Evolutionary conservation across 164 flowering plant species (phyloP).

Genomic region (Dillenia turbinata): DNA sequence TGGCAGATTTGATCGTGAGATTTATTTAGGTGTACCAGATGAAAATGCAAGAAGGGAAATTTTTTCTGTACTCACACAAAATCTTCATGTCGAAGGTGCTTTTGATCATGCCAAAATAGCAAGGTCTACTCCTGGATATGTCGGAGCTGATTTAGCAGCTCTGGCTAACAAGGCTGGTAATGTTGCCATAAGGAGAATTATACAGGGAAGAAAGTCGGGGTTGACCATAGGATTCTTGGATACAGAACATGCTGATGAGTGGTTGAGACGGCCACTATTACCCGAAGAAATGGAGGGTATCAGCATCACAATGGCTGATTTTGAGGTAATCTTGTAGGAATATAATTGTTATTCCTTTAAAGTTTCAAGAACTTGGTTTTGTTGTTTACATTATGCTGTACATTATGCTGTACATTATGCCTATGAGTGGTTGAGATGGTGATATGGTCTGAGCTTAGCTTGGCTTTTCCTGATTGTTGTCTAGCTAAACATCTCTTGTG

Average conservation of each 20-base stretch:
- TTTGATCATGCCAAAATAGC: slow-evolving; percentile 72
- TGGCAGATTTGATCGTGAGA: slow-evolving; percentile 89
- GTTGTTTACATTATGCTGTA: no score
- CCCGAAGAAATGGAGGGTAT: slow-evolving; percentile 70
- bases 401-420: no score
- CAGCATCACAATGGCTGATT: slow-evolving; percentile 78
- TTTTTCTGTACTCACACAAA: slow-evolving; percentile 54
- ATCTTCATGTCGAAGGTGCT: slow-evolving; percentile 63
- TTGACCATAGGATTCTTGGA: slow-evolving; percentile 20
- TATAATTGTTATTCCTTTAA: no score
- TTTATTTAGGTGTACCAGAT: slow-evolving; percentile 73
- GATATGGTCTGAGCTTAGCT: background rate
- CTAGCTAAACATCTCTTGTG: no score
- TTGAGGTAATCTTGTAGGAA: slow-evolving; percentile 55
- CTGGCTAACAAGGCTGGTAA: slow-evolving; percentile 76
- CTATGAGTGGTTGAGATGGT: no score
- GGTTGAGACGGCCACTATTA: slow-evolving; percentile 65
- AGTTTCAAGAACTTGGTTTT: no score
- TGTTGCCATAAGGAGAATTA: slow-evolving; percentile 70
- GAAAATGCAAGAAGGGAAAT: slow-evolving; percentile 78
- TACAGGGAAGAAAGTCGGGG: slow-evolving; percentile 43
- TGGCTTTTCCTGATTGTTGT: no score
- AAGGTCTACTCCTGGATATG: slow-evolving; percentile 82
- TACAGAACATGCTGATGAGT: slow-evolving; percentile 31
- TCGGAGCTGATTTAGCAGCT: slow-evolving; percentile 84